Evolutionary conservation across 177 flowering plant genomes (phyloP), one percentile per base, ranked within the genome.

Genomic region (Vitis hybrid): DNA sequence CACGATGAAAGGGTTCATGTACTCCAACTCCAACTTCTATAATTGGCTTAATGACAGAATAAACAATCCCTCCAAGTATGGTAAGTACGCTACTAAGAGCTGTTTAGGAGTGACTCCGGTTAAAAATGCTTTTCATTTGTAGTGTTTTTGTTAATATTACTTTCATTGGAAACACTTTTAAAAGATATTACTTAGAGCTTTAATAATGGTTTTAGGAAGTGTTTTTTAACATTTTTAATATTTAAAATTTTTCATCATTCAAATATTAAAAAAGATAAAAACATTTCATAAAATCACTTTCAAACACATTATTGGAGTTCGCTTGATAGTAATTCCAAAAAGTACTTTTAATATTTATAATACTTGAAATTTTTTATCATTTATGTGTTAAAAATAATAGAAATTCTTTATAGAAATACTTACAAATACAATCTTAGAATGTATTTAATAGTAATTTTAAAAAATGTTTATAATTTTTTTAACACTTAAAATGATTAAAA

Each of bases 21-120:
- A 85, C 55, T 68, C 71, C 77, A 81, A 75, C 66, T 72, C 84
- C 62, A 69, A 86, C 58, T 86, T 86, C 75, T 85, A 82, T 49
- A 54, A 59, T 19, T 83, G 84, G 88, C 77, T 86, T 12, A 48
- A n/a, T 55, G 83, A 83, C 26, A 79, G 86, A 70, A 77, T 83
- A 0, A 63, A 66, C 7, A 67, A 79, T 52, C 90, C 87, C 14
- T 60, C 83, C 11, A 70, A 72, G 21, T 80, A 81, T 57, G 90
- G 92, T 88, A 80, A 2, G 68, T 64, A 62, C 30, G 30, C 5
- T 0, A 26, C 30, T 26, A 3, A 26, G 30, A 26, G 30, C 30
- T 26, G 30, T 26, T 26, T 26, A 26, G 5, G 4, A 26, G 30
- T 26, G 5, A 3, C 0, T 26, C 30, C 30, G 30, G 30, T 26